Percentiles rank a stretch among this genome's conserved stretches.
phyloP scores from a whole-genome alignment of 108 stramenopile genomes.

The Nitzschia inconspicua region DNA sequence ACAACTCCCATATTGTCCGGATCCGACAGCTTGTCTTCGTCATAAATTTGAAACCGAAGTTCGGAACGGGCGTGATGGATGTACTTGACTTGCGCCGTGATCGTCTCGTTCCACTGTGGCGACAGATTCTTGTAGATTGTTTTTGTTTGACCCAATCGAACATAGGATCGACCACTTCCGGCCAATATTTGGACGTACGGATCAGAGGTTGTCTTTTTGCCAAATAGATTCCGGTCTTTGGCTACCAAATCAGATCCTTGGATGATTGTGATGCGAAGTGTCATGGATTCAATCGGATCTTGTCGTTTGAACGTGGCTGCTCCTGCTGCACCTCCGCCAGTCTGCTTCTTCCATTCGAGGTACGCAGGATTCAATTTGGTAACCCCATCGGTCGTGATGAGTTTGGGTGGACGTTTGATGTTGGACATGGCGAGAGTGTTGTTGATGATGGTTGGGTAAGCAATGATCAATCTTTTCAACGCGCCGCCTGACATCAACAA shows the following conservation, averaged over 20 bases:
- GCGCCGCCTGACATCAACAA: no score
- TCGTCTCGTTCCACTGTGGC: not conserved
- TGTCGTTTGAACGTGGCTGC: not conserved
- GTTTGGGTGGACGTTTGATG: not conserved
- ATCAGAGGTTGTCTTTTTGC: conserved; percentile 39
- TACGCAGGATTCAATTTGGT: conserved; percentile 5
- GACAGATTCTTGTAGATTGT: not conserved
- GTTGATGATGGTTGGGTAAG: no score
- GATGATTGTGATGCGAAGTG: not conserved
- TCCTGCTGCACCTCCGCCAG: not conserved
- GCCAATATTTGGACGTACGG: conserved; percentile 26
- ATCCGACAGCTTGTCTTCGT: not conserved
- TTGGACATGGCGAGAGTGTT: no score
- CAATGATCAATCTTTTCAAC: no score
- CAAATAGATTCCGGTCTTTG: conserved; percentile 35
- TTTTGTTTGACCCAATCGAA: not conserved
- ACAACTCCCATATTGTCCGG: not conserved
- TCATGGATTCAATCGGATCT: not conserved
- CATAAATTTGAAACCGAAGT: not conserved
- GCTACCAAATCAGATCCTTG: conserved; percentile 31
- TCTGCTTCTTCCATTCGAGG: conserved; percentile 4
- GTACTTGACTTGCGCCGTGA: not conserved
- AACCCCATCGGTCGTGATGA: not conserved
- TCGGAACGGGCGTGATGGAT: not conserved
- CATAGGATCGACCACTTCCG: not conserved